Conservation (phyloP, 768 basidiomycete genomes). For the Suillus hirtellus region DNA sequence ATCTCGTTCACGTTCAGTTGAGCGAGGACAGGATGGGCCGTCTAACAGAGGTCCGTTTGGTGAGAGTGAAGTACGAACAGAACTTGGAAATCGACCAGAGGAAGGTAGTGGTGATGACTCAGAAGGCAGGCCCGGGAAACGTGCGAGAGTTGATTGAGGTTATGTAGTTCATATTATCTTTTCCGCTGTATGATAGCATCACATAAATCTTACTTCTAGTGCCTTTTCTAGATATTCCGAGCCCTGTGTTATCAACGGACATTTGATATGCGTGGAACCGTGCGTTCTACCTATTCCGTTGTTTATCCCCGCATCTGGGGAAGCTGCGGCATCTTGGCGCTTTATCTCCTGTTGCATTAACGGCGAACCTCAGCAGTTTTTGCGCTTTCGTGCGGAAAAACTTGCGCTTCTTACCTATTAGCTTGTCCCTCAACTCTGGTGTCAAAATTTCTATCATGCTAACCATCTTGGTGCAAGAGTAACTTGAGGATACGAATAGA, state of each 20-base stretch:
- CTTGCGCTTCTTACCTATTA: too few relatives aligned
- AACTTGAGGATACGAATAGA: neutral
- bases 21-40: constrained; percentile 24
- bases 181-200: constrained; percentile 10
- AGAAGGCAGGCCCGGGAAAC: constrained; percentile 32
- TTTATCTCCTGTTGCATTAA: neutral
- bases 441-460: neutral
- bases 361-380: neutral
- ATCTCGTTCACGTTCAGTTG: constrained; percentile 30
- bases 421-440: neutral
- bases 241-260: neutral
- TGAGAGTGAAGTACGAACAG: constrained; percentile 24
- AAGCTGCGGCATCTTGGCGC: neutral
- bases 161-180: constrained; percentile 10
- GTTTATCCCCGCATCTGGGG: neutral
- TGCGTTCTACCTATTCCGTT: neutral
- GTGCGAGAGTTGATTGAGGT: constrained; percentile 32
- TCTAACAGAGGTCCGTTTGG: constrained; percentile 15
- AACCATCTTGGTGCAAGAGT: neutral
- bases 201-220: constrained; percentile 3
- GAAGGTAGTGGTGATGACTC: constrained; percentile 19
- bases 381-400: constrained; percentile 1
- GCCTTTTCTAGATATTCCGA: neutral
- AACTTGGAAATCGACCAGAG: constrained; percentile 21
- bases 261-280: neutral